Evolutionary conservation across 495 filamentous ascomycete genomes (phyloP).

Genomic region (Pyronema domesticum): DNA sequence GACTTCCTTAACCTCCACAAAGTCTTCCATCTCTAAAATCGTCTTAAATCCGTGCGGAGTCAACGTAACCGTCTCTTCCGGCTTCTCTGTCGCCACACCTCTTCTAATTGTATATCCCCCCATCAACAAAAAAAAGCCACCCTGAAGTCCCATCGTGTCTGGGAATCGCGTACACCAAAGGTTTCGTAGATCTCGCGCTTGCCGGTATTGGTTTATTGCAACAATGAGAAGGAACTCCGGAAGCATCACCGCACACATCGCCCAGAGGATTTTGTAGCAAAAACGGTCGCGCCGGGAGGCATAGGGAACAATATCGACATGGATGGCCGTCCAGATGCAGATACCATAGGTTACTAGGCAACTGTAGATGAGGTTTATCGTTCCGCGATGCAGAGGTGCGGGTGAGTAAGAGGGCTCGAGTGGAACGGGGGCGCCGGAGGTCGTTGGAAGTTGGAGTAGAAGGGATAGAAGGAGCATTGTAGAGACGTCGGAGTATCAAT

Average conservation of each 20-base stretch:
- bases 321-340: conserved; percentile 31
- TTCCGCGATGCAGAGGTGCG: conserved; percentile 22
- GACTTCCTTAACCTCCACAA: too few relatives aligned
- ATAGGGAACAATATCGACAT: conserved; percentile 26
- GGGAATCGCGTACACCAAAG: not conserved
- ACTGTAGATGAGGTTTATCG: conserved; percentile 24
- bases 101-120: conserved; percentile 4
- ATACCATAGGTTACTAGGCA: conserved; percentile 27
- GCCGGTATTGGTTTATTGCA: conserved; percentile 15
- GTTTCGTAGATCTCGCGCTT: conserved; percentile 1
- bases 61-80: too few relatives aligned
- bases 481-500: too few relatives aligned
- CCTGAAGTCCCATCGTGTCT: not conserved
- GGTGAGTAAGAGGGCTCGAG: conserved; percentile 2
- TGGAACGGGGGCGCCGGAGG: too few relatives aligned
- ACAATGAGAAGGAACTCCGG: conserved; percentile 24
- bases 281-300: not conserved
- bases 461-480: too few relatives aligned
- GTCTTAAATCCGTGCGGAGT: too few relatives aligned
- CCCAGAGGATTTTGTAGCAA: conserved; percentile 12
- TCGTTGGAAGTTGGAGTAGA: too few relatives aligned
- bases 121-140: conserved; percentile 7
- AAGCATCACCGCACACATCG: conserved; percentile 23
- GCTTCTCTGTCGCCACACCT: too few relatives aligned
- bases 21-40: too few relatives aligned